These are phyloP conservation scores for Taphrina wiesneri DNA, from an alignment of 1,139 yeast species.

Conservation along the genomic window DNA sequence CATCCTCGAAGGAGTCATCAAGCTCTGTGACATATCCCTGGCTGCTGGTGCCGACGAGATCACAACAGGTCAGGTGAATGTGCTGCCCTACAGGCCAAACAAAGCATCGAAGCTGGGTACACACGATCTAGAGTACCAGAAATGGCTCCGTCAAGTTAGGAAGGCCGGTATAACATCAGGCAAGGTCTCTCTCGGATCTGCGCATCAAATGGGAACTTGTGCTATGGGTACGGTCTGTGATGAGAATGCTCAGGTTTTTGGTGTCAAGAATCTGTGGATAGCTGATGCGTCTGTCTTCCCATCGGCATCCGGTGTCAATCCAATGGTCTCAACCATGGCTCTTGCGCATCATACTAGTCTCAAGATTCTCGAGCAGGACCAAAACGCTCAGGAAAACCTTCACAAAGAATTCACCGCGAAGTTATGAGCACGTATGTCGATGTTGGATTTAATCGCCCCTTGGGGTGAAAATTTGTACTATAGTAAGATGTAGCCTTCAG, in stretches of 20 bases:
- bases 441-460: no score
- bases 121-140: constrained; percentile 53
- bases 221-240: constrained; percentile 62
- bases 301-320: constrained; percentile 62
- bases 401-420: constrained; percentile 34
- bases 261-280: constrained; percentile 56
- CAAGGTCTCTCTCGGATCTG: constrained; percentile 53
- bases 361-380: constrained; percentile 19
- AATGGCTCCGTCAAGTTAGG: constrained; percentile 50
- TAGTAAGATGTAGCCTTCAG: not conserved
- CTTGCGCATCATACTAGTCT: constrained; percentile 18
- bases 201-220: constrained; percentile 64
- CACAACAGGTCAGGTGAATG: constrained; percentile 46
- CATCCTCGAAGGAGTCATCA: constrained; percentile 50
- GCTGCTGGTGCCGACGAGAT: constrained; percentile 56
- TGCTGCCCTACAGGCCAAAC: constrained; percentile 50
- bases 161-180: constrained; percentile 45
- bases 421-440: not conserved
- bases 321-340: constrained; percentile 43
- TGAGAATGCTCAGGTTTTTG: constrained; percentile 54
- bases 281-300: constrained; percentile 63
- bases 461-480: not conserved
- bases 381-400: not conserved
- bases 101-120: constrained; percentile 52
- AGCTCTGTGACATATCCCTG: constrained; percentile 54